Base-by-base conservation (phyloP, 2,329 filamentous ascomycete genomes). In the Ascochyta viciae-villosae region DNA sequence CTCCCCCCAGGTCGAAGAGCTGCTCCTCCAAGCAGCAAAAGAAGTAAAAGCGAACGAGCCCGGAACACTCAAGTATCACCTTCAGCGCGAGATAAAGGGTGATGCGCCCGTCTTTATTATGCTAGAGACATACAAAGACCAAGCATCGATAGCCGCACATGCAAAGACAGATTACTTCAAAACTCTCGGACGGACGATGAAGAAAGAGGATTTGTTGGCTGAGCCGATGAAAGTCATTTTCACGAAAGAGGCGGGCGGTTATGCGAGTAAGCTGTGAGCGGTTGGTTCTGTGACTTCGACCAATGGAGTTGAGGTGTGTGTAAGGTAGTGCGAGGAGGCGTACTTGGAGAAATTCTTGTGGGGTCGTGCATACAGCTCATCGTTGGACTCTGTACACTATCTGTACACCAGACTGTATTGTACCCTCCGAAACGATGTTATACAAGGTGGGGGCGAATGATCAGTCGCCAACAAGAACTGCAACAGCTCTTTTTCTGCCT, bases 61-160 rank as follows among this genome's bases (percentile, higher is more conserved):
- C 1, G 71, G 69, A 3, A 70, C 68, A 2, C 59, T 74, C n/a
- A 63, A 63, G 7, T 76, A 74, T 46, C 70, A 72, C 38, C 41
- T 76, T 13, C 65, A 72, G 19, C 68, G 66, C 33, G 66, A 74
- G 38, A 61, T 56, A 6, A 66, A 70, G 16, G 67, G 68, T 13
- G 65, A 72, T 39, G 50, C 58, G 16, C 67, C 71, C 0, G 54
- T 57, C 1, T 67, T 75, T 33, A 48, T 74, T 13, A 67, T 76
- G 59, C 55, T 74, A 1, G 74, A 76, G 52, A 74, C 68, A 71
- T 74, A 75, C 57, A 71, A 71, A 41, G 62, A 74, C 40, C 59
- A 68, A 40, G 66, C 64, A 6, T 60, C 70, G 0, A 52, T 74
- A 6, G 65, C 63, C 12, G 55, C 61, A 6, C 73, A 75, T 22